Evolutionary conservation across 2,329 filamentous ascomycete species (phyloP).

Genomic region (Ascochyta lentis): DNA sequence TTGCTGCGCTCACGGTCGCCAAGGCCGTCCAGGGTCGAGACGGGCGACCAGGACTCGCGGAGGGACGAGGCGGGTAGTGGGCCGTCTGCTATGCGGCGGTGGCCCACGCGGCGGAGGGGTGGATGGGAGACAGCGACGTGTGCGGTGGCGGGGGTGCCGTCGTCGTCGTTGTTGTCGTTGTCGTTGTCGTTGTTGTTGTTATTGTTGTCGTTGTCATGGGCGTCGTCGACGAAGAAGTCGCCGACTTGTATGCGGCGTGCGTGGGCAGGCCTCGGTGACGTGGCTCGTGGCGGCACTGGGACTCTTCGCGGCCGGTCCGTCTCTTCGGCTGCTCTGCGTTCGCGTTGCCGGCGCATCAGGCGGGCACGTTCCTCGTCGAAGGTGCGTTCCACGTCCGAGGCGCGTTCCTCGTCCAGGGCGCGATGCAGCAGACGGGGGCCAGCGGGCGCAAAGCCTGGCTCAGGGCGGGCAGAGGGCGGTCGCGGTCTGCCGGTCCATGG

Average conservation of each 20-base stretch:
- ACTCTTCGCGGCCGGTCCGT: background rate
- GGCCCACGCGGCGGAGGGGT: slow-evolving; percentile 48
- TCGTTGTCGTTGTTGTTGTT: too few species aligned
- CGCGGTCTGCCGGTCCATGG: background rate
- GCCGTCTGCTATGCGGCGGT: slow-evolving; percentile 46
- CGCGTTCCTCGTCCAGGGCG: too few species aligned
- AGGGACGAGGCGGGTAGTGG: slow-evolving; percentile 46
- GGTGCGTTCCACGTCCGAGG: too few species aligned
- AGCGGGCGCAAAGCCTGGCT: slow-evolving; percentile 46
- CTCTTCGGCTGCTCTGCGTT: background rate
- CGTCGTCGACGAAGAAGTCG: background rate
- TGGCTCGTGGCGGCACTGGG: background rate
- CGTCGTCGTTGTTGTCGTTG: slow-evolving; percentile 14
- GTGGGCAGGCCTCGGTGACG: background rate
- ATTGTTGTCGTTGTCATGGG: too few species aligned
- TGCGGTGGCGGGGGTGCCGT: slow-evolving; percentile 32
- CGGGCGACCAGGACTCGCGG: slow-evolving; percentile 48
- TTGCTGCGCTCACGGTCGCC: slow-evolving; percentile 75
- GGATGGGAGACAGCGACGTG: slow-evolving; percentile 42
- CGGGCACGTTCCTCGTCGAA: too few species aligned
- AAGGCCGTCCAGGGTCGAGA: slow-evolving; percentile 68
- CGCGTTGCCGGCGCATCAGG: too few species aligned
- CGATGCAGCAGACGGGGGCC: slow-evolving; percentile 16
- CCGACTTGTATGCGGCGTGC: background rate
- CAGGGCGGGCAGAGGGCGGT: slow-evolving; percentile 34